phyloP scores from a whole-genome alignment of 192 early-diverging fungal species.

The Chytriomyces hyalinus region DNA sequence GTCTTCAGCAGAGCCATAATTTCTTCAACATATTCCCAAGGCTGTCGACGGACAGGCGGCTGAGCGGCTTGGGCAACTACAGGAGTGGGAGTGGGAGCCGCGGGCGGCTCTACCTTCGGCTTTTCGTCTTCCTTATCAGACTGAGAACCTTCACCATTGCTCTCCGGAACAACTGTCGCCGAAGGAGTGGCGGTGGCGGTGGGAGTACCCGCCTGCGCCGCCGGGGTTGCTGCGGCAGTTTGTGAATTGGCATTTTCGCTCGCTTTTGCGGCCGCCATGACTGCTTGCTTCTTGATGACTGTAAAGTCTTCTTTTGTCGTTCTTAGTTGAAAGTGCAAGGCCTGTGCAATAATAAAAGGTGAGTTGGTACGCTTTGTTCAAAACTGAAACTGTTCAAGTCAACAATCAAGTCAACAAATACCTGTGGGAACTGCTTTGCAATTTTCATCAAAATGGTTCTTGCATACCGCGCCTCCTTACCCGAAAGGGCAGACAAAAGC shows the following conservation, averaged over 20 bases:
- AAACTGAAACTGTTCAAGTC: neutral
- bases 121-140: constrained; percentile 33
- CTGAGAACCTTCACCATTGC: constrained; percentile 7
- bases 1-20: constrained; percentile 95
- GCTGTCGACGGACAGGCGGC: constrained; percentile 53
- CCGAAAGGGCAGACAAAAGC: constrained; percentile 76
- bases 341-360: constrained; percentile 57
- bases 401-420: constrained; percentile 38
- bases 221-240: neutral
- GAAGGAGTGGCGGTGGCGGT: neutral
- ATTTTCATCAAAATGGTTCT: constrained; percentile 87
- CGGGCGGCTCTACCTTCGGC: neutral
- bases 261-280: constrained; percentile 22
- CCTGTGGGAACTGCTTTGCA: constrained; percentile 92
- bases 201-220: neutral
- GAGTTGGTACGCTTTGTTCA: too few species aligned
- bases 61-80: neutral
- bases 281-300: constrained; percentile 62
- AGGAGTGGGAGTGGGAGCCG: constrained; percentile 6
- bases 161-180: neutral
- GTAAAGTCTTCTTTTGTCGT: constrained; percentile 89
- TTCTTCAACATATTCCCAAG: constrained; percentile 92
- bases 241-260: neutral
- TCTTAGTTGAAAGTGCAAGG: constrained; percentile 92
- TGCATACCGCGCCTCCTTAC: constrained; percentile 78